A percentile compares a stretch with the other conserved stretches of the same genome.
Evolutionary conservation across 768 basidiomycete species (phyloP).

Genomic region (Tulasnella calospora): DNA sequence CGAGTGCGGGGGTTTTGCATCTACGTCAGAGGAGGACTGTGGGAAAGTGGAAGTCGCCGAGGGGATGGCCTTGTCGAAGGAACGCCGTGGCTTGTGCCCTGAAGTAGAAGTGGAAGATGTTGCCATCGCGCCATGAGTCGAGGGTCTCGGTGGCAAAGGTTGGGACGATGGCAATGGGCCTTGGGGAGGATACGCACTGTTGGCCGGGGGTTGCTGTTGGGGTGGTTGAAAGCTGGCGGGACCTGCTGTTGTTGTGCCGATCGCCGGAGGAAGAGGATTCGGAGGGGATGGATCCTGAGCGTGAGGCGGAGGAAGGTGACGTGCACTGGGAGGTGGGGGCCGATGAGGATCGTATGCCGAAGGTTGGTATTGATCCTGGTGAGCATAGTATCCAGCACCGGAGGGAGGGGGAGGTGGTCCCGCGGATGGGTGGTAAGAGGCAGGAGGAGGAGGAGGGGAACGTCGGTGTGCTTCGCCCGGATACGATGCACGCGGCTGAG

Average conservation of each 20-base stretch:
- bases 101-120: slow-evolving; percentile 11
- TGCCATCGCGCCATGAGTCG: background rate
- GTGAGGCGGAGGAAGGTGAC: slow-evolving; percentile 23
- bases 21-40: slow-evolving; percentile 1
- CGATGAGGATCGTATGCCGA: slow-evolving; percentile 3
- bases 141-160: background rate
- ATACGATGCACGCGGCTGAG: slow-evolving; percentile 6
- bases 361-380: background rate
- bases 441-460: slow-evolving; percentile 9
- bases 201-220: background rate
- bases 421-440: background rate
- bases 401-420: background rate
- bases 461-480: slow-evolving; percentile 13
- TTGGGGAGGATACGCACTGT: background rate
- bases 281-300: background rate
- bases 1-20: background rate
- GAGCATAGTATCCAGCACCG: background rate
- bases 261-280: background rate
- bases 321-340: slow-evolving; percentile 5
- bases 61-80: slow-evolving; percentile 12
- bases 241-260: background rate
- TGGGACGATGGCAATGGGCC: background rate
- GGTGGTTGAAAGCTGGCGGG: background rate
- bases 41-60: slow-evolving; percentile 9
- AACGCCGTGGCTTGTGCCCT: slow-evolving; percentile 20